Evolutionary conservation across 2,329 filamentous ascomycete genomes (phyloP), one percentile per base, ranked within the genome.

Genomic region (Amauroascus niger): DNA sequence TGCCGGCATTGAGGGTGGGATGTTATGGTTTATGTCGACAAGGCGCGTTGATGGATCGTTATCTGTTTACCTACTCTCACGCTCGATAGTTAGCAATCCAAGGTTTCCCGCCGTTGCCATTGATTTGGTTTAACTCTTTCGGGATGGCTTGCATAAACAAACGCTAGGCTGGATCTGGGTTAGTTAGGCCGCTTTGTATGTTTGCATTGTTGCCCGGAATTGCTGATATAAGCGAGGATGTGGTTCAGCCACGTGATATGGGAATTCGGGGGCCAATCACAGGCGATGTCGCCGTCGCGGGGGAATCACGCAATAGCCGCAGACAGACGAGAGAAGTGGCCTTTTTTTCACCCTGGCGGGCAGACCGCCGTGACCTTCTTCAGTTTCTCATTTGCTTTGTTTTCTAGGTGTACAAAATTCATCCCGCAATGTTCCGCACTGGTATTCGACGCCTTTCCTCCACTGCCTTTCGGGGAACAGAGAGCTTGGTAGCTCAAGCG

Each of bases 401-500:
- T 45, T n/a, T 39, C 24, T 16, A 20, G 4, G 32, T 22, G 54
- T 55, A 55, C 59, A 55, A 71, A 48, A 20, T 7, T 50, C 30
- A 22, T n/a, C n/a, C n/a, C n/a, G n/a, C 22, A 44, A 90, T 90
- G 86, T 82, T 88, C 62, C 80, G 83, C 64, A 81, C 81, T 57
- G 80, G 79, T 63, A 76, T 82, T 58, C 80, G 85, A 64, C 79
- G 80, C 57, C 84, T 93, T 63, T 78, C 81, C 53, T 80, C 80
- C 20, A 80, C 80, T 56, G 79, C 81, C 56, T 71, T 76, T 62
- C 78, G 81, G 55, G 75, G 68, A 65, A 75, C 67, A 33, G 73
- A 80, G 55, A 68, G 65, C 30, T 46, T 54, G 11, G 63, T 69
- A 26, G 67, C 71, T 7, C 69, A 75, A 53, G 70, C 74, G 53